Evolutionary conservation across 1,284 basidiomycete genomes (phyloP), one percentile per base, ranked within the genome.

Genomic region (Wallemia hederae): DNA sequence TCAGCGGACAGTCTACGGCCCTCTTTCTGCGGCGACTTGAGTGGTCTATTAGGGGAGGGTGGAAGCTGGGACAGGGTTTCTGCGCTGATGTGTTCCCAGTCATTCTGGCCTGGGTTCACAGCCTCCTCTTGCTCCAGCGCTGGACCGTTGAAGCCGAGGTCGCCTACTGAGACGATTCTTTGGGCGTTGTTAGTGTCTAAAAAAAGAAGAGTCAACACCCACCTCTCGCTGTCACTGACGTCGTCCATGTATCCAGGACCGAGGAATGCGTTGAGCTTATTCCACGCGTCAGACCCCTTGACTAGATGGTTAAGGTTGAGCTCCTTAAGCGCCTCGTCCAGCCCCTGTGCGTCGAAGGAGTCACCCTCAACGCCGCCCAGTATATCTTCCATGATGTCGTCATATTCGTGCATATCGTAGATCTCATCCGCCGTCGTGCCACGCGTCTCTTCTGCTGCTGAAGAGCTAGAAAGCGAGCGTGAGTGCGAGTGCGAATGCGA

Each of bases 11-110:
- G 25, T 5, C 24, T 15, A 15, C 15, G 2, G 56, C 15, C 11
- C 2, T 58, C 56, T 5, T 28, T 11, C 82, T 81, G 55, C 85
- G 78, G 31, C 87, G 70, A 7, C 73, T 78, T 27, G 76, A 75
- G 64, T 17, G 31, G 3, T 57, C 70, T 82, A 24, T 80, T 81
- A 17, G 88, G 88, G 0, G 85, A 88, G 67, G 87, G 86, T 0
- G 88, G 84, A 58, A 92, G 74, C 22, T 86, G 83, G 25, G 85
- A 83, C 78, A 92, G 83, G 1, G 87, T 90, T 70, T 85, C 85
- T 1, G 87, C 86, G 63, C 87, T 90, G 82, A 92, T 85, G 67
- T 91, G 87, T 87, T 89, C 88, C 88, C 88, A 92, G 64, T 89
- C 87, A 66, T 90, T 92, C 65, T 83, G 71, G 66, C 88, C 84